A percentile compares a stretch with the other conserved stretches of the same genome.
Evolutionary conservation across 163 green algal species (phyloP).

Genomic region (Coccomyxa subellipsoidea): DNA sequence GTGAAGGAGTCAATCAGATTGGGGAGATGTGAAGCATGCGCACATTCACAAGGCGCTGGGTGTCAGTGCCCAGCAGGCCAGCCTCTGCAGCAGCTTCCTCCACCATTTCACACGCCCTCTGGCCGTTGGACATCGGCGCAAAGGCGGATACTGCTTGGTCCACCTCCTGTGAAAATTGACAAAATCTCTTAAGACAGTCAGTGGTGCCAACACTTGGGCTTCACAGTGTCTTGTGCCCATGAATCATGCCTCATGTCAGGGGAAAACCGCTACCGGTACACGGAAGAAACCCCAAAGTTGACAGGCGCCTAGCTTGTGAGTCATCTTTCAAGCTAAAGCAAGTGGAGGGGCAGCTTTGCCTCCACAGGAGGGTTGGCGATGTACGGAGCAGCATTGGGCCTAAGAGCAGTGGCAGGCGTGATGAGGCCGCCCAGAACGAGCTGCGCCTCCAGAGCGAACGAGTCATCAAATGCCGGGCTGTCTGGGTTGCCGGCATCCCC

Average conservation of each 20-base stretch:
- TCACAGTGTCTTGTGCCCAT: too few relatives aligned
- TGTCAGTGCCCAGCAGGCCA: neutral
- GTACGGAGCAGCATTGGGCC: neutral
- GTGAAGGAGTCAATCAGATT: too few relatives aligned
- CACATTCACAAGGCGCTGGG: neutral
- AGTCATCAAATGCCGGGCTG: constrained; percentile 2
- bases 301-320: too few relatives aligned
- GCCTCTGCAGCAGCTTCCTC: constrained; percentile 2
- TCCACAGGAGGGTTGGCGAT: neutral
- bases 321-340: too few relatives aligned
- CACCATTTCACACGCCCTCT: neutral
- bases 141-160: neutral
- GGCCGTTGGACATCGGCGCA: neutral
- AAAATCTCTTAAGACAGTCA: too few relatives aligned
- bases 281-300: too few relatives aligned
- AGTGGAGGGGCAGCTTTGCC: too few relatives aligned
- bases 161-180: neutral
- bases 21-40: too few relatives aligned
- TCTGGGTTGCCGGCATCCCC: neutral
- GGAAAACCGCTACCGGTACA: too few relatives aligned
- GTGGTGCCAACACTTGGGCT: too few relatives aligned
- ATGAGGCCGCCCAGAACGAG: neutral
- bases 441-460: neutral
- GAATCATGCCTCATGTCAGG: too few relatives aligned
- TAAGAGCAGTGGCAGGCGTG: neutral